phyloP scores from a whole-genome alignment of 2,329 filamentous ascomycete species.

The Graphilbum fragrans region DNA sequence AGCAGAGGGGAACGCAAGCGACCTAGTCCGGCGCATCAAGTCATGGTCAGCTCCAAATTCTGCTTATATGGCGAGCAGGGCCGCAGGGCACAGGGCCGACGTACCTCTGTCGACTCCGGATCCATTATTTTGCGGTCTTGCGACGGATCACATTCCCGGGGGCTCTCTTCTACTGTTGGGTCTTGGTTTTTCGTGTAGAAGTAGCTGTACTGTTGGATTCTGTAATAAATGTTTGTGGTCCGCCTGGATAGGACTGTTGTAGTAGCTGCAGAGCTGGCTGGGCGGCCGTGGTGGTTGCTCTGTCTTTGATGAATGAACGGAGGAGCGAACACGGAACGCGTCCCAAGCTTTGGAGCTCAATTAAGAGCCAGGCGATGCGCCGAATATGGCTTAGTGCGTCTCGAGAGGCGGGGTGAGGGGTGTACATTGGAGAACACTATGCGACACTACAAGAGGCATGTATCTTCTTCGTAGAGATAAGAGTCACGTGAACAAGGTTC shows the following conservation, averaged over 20 bases:
- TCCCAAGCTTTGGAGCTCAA: neutral
- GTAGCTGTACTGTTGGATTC: too few species aligned
- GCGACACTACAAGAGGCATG: too few species aligned
- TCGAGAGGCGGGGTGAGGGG: conserved; percentile 1
- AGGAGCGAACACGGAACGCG: neutral
- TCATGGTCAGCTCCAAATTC: conserved; percentile 40
- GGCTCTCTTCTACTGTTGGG: neutral
- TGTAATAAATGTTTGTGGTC: neutral
- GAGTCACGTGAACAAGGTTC: too few species aligned
- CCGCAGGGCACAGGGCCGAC: neutral
- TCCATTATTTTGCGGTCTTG: conserved; percentile 9
- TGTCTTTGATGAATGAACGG: neutral
- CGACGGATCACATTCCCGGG: conserved; percentile 8
- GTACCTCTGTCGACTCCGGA: conserved; percentile 13
- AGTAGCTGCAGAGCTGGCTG: too few species aligned
- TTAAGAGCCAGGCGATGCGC: neutral
- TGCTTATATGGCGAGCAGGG: conserved; percentile 29
- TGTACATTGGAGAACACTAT: too few species aligned
- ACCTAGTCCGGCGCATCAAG: conserved; percentile 36
- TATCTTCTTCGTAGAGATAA: too few species aligned
- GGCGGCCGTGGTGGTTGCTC: neutral
- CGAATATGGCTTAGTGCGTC: conserved; percentile 1
- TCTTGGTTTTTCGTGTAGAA: neutral
- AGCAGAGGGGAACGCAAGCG: conserved; percentile 66
- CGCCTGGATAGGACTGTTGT: neutral